Percentiles rank a stretch among this genome's conserved stretches.
Conservation (phyloP, 2,329 filamentous ascomycete species). For the Colletotrichum abscissum region DNA sequence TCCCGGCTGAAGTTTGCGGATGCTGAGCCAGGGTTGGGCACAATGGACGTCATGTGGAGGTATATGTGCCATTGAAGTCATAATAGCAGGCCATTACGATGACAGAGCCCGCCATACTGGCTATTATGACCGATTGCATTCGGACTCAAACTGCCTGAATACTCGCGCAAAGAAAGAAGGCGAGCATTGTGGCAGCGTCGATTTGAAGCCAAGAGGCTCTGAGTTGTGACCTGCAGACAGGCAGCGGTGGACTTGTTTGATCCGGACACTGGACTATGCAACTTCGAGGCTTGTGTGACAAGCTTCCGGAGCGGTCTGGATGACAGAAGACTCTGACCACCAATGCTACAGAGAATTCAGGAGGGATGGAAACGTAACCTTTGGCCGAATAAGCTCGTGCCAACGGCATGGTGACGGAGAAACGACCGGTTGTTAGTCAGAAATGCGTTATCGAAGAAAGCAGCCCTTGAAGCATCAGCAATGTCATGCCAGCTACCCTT, state of each 20-base stretch:
- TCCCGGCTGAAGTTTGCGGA: background rate
- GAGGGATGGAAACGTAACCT: background rate
- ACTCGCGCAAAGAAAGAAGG: background rate
- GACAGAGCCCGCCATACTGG: background rate
- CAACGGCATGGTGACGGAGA: conserved; percentile 10
- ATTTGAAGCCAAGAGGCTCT: background rate
- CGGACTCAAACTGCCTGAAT: background rate
- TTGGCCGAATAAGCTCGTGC: conserved; percentile 8
- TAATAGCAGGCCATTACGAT: background rate
- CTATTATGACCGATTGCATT: background rate
- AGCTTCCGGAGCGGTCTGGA: background rate
- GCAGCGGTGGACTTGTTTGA: conserved; percentile 1
- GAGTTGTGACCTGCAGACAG: background rate
- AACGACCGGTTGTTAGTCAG: background rate
- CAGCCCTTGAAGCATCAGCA: background rate
- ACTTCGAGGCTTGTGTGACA: background rate
- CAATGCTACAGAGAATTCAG: background rate
- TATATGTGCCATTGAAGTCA: conserved; percentile 26
- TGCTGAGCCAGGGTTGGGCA: background rate
- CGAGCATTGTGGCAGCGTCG: background rate
- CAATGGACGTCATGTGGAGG: conserved; percentile 24
- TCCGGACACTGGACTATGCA: background rate
- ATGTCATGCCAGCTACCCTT: background rate
- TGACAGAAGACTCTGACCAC: background rate
- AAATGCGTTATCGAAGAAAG: background rate